These are phyloP conservation scores for Lachnellula occidentalis DNA, from an alignment of 2,329 filamentous ascomycete species.

Conservation along the genomic window DNA sequence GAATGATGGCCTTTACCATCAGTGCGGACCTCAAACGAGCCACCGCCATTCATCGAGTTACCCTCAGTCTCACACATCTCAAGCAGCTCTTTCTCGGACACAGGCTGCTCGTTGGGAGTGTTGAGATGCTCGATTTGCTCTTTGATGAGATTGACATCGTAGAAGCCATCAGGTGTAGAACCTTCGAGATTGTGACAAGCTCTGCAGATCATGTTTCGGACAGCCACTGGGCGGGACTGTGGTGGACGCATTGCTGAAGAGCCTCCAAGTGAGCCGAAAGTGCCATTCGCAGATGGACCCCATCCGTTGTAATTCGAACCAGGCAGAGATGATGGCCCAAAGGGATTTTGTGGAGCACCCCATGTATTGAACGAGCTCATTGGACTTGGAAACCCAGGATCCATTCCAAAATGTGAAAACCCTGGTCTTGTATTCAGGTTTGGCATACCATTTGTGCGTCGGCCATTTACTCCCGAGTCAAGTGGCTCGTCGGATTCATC, in stretches of 20 bases:
- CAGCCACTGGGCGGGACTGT: constrained; percentile 59
- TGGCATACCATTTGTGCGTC: constrained; percentile 30
- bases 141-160: constrained; percentile 61
- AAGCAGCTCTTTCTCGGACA: constrained; percentile 64
- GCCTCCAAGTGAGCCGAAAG: constrained; percentile 42
- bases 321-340: constrained; percentile 30
- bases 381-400: constrained; percentile 26
- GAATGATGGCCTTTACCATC: constrained; percentile 21
- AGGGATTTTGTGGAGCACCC: constrained; percentile 31
- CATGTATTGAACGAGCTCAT: constrained; percentile 28
- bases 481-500: constrained; percentile 62
- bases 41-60: constrained; percentile 78
- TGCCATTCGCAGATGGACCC: constrained; percentile 32
- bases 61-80: constrained; percentile 85
- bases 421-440: constrained; percentile 21
- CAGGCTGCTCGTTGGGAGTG: constrained; percentile 40
- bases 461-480: constrained; percentile 32
- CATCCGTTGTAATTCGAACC: constrained; percentile 27
- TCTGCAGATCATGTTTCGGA: constrained; percentile 70
- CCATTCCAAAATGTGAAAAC: constrained; percentile 29
- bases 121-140: constrained; percentile 56
- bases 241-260: constrained; percentile 39
- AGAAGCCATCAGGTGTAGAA: constrained; percentile 55
- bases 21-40: constrained; percentile 61
- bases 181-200: constrained; percentile 62